Evolutionary conservation across 2,329 filamentous ascomycete genomes (phyloP).

Genomic region (Emericellopsis cladophorae): DNA sequence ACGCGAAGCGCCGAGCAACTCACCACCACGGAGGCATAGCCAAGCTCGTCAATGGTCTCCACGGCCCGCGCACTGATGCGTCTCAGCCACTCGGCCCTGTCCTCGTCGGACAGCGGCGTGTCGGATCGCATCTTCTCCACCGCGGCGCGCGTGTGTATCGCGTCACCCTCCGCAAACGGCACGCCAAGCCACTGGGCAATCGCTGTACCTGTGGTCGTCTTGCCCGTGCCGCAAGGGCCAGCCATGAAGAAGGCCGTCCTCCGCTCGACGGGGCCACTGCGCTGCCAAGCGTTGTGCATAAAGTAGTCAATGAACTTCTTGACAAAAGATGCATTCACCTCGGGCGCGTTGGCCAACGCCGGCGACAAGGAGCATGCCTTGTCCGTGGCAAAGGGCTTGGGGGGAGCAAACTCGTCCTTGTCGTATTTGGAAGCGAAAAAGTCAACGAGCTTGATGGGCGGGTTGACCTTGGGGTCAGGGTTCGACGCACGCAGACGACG

Average conservation of each 20-base stretch:
- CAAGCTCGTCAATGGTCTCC: constrained; percentile 12
- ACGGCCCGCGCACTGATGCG: constrained; percentile 10
- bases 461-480: constrained; percentile 30
- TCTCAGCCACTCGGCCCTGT: constrained; percentile 17
- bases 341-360: constrained; percentile 24
- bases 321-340: constrained; percentile 16
- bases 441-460: constrained; percentile 37
- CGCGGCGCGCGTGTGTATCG: constrained; percentile 17
- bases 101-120: constrained; percentile 16
- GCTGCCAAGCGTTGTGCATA: constrained; percentile 24
- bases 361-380: constrained; percentile 25
- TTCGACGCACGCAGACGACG: constrained; percentile 26
- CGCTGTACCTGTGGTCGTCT: constrained; percentile 20
- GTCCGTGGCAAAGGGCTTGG: constrained; percentile 26
- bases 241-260: constrained; percentile 19
- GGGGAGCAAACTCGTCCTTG: constrained; percentile 24
- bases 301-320: constrained; percentile 24
- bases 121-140: constrained; percentile 17
- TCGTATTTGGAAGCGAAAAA: constrained; percentile 28
- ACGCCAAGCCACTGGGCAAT: constrained; percentile 14
- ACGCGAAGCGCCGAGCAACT: constrained; percentile 25
- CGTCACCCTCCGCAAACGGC: constrained; percentile 27
- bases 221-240: constrained; percentile 27
- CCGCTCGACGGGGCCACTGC: constrained; percentile 15
- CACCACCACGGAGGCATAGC: constrained; percentile 15